phyloP scores from a whole-genome alignment of 2,329 filamentous ascomycete species.

The Coniochaeta hoffmannii region DNA sequence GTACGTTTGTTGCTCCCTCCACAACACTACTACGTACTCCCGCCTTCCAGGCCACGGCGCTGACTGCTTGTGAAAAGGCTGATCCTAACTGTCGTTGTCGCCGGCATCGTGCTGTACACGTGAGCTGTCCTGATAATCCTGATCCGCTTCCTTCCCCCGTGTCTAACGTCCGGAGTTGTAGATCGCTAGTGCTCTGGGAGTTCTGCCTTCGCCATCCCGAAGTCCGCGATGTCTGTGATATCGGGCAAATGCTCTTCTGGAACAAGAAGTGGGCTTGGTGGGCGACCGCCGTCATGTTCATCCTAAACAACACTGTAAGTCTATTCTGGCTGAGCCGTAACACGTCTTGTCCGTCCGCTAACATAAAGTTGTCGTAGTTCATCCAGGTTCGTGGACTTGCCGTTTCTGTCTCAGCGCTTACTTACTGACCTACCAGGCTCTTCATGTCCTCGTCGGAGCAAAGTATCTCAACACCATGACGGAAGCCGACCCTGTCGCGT shows the following conservation, averaged over 20 bases:
- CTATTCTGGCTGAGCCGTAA: background rate
- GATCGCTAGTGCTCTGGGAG: constrained; percentile 52
- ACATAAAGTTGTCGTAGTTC: background rate
- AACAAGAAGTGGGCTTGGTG: constrained; percentile 67
- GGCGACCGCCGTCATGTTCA: constrained; percentile 73
- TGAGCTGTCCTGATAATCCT: constrained; percentile 38
- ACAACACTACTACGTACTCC: background rate
- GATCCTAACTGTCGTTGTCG: constrained; percentile 74
- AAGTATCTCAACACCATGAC: constrained; percentile 90
- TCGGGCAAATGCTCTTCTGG: constrained; percentile 94
- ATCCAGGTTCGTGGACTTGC: background rate
- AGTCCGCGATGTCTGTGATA: constrained; percentile 86
- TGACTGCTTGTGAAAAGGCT: constrained; percentile 32
- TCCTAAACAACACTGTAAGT: constrained; percentile 73
- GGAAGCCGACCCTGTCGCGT: constrained; percentile 51
- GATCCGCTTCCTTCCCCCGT: constrained; percentile 38
- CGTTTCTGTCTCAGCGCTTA: background rate
- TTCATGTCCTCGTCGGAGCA: constrained; percentile 78
- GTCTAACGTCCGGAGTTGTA: constrained; percentile 9
- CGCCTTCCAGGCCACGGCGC: constrained; percentile 6
- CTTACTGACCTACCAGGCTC: constrained; percentile 47
- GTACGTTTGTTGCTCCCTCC: constrained; percentile 17
- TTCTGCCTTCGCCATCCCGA: constrained; percentile 89
- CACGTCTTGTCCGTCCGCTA: background rate
- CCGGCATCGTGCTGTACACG: constrained; percentile 76